A percentile compares a stretch with the other conserved stretches of the same genome.
Conservation (phyloP, 1,284 basidiomycete species). For the Cutaneotrichosporon arboriforme region DNA sequence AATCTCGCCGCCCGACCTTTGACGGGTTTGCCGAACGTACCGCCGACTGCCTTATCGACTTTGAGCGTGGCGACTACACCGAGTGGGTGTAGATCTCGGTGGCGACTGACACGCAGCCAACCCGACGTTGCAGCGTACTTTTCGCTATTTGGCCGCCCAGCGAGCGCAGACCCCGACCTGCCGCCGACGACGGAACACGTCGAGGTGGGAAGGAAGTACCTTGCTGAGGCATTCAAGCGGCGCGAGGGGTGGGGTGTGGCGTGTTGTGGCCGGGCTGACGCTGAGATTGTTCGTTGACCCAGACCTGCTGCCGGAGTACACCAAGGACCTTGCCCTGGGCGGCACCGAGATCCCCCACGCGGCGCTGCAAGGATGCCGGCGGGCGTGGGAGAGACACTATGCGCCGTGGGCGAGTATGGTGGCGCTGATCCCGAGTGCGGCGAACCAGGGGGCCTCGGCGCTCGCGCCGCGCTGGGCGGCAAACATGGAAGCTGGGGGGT, state of each 20-base stretch:
- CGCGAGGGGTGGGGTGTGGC: slow-evolving; percentile 4
- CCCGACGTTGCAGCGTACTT: slow-evolving; percentile 5
- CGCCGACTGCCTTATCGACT: slow-evolving; percentile 4
- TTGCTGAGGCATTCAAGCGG: slow-evolving; percentile 6
- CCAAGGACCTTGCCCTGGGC: not conserved
- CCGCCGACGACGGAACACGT: not conserved
- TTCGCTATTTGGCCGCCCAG: slow-evolving; percentile 3
- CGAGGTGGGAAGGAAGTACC: slow-evolving; percentile 1
- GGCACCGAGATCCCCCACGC: not conserved
- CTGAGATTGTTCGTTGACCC: slow-evolving; percentile 1
- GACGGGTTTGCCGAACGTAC: not conserved
- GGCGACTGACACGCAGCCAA: slow-evolving; percentile 3
- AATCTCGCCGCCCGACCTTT: not conserved
- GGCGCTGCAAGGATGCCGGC: slow-evolving; percentile 1
- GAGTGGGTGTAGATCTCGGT: not conserved
- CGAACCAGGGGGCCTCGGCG: not conserved
- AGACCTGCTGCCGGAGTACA: not conserved
- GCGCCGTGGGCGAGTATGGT: slow-evolving; percentile 2
- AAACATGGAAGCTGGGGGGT: slow-evolving; percentile 1
- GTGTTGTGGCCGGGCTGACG: not conserved
- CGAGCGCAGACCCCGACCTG: not conserved
- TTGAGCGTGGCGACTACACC: not conserved
- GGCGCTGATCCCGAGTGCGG: not conserved
- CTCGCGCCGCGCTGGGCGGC: not conserved
- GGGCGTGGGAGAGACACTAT: not conserved